Conservation (phyloP, 495 filamentous ascomycete species). For the Aspergillus conjunctus region DNA sequence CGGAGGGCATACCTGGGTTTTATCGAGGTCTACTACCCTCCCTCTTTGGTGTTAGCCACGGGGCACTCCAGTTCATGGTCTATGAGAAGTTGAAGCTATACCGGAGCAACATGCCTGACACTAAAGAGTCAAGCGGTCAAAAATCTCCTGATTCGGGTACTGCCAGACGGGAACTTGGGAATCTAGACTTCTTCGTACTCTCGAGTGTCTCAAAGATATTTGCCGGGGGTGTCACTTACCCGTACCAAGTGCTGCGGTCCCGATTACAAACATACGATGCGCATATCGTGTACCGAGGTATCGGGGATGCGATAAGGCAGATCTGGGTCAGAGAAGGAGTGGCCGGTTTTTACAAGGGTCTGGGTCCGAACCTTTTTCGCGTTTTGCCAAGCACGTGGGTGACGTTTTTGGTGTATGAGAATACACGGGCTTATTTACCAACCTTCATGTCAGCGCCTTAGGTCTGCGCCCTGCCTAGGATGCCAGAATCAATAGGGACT, state of each 20-base stretch:
- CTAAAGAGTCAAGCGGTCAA: background rate
- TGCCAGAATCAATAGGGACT: background rate
- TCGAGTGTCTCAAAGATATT: constrained; percentile 84
- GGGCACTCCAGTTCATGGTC: constrained; percentile 92
- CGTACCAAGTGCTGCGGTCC: constrained; percentile 87
- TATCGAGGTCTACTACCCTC: constrained; percentile 83
- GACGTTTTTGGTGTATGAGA: constrained; percentile 98
- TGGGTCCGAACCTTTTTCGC: constrained; percentile 82
- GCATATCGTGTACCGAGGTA: constrained; percentile 60
- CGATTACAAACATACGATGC: constrained; percentile 88
- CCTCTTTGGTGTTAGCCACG: constrained; percentile 89
- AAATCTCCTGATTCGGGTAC: background rate
- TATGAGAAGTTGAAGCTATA: constrained; percentile 85
- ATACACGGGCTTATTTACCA: constrained; percentile 62
- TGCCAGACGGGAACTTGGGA: constrained; percentile 54
- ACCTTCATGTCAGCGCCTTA: constrained; percentile 15
- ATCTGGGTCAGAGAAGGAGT: constrained; percentile 79
- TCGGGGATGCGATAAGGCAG: constrained; percentile 68
- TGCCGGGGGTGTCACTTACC: constrained; percentile 86
- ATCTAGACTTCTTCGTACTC: constrained; percentile 73
- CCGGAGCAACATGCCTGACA: constrained; percentile 31
- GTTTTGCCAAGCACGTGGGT: constrained; percentile 95
- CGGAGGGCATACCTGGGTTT: constrained; percentile 76
- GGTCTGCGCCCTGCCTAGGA: background rate
- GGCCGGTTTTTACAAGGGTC: constrained; percentile 87